phyloP scores from a whole-genome alignment of 1,139 yeast species.

The Diutina pseudorugosa region DNA sequence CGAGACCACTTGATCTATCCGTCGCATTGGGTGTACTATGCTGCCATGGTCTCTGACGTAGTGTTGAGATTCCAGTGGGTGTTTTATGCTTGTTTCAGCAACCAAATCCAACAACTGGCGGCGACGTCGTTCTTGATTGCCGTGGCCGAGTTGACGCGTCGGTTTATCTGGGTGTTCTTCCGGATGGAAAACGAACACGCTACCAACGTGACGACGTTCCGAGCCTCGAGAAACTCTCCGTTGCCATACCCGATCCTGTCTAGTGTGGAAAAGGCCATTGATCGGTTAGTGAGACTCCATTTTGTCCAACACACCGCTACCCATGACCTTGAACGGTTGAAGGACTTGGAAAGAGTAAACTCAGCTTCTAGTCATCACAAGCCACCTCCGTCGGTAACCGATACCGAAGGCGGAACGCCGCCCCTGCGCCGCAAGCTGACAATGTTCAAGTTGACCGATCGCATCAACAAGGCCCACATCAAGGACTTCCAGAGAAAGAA shows the following conservation, averaged over 20 bases:
- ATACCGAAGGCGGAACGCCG: not conserved
- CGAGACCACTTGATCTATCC: conserved; percentile 62
- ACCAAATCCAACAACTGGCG: conserved; percentile 79
- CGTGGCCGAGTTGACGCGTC: conserved; percentile 63
- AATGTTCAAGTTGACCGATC: conserved; percentile 38
- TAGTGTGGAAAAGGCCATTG: not conserved
- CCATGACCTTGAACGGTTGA: not conserved
- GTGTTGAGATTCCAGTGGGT: conserved; percentile 83
- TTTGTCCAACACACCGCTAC: not conserved
- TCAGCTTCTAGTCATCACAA: not conserved
- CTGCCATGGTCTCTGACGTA: conserved; percentile 63
- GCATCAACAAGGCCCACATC: conserved; percentile 70
- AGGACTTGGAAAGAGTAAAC: not conserved
- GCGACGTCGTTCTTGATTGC: conserved; percentile 81
- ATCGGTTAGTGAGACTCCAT: not conserved
- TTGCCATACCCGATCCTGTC: conserved; percentile 53
- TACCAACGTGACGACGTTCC: conserved; percentile 69
- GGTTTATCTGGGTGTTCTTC: conserved; percentile 82
- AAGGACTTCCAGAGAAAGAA: conserved; percentile 75
- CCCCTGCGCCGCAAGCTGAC: conserved; percentile 23
- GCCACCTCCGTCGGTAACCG: not conserved
- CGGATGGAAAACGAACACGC: conserved; percentile 96
- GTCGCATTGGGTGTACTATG: conserved; percentile 49
- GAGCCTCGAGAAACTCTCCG: conserved; percentile 81
- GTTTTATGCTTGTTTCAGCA: conserved; percentile 61